Conservation (phyloP, 2,329 filamentous ascomycete species). For the Diaporthe humulicola region DNA sequence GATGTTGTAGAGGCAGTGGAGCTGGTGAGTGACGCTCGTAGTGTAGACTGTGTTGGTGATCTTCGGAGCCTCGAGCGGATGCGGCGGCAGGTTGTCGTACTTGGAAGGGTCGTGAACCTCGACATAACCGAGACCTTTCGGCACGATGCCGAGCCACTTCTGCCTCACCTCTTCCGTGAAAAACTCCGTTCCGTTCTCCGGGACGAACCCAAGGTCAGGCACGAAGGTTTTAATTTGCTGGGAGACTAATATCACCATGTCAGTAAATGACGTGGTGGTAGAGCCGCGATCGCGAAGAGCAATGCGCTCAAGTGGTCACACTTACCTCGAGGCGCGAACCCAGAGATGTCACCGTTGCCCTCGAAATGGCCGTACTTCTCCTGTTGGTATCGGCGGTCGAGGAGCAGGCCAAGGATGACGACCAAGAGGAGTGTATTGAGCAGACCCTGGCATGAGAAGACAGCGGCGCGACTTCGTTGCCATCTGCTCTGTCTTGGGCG, state of each 20-base stretch:
- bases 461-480: constrained; percentile 44
- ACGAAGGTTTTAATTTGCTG: constrained; percentile 55
- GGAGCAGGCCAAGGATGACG: constrained; percentile 51
- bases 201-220: constrained; percentile 53
- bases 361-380: constrained; percentile 46
- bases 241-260: constrained; percentile 46
- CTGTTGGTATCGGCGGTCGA: constrained; percentile 47
- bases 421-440: constrained; percentile 52
- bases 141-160: constrained; percentile 56
- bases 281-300: background rate
- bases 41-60: constrained; percentile 54
- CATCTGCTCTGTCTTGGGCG: constrained; percentile 38
- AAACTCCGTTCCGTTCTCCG: constrained; percentile 55
- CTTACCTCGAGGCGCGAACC: constrained; percentile 55
- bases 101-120: constrained; percentile 50
- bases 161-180: constrained; percentile 50
- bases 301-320: background rate
- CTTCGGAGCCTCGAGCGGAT: constrained; percentile 45
- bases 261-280: background rate
- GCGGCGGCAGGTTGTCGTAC: constrained; percentile 53
- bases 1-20: constrained; percentile 58
- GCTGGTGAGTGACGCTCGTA: constrained; percentile 58
- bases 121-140: constrained; percentile 57
- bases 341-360: constrained; percentile 54
- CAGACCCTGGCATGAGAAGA: constrained; percentile 42